Conservation (phyloP, 2,329 filamentous ascomycete genomes). For the Paramyrothecium roridum region DNA sequence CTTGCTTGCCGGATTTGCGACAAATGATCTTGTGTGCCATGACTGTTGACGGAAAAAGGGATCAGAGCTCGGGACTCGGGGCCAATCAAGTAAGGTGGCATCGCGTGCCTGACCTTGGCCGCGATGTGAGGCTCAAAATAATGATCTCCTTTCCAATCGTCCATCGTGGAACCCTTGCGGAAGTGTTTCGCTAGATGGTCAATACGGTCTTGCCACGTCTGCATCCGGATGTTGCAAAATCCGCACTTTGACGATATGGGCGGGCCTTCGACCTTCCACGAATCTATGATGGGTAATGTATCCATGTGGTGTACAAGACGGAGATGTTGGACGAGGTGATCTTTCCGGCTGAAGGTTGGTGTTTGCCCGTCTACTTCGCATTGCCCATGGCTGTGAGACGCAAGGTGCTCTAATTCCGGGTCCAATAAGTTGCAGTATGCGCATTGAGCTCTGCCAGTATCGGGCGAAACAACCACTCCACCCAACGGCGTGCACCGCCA, state of each 20-base stretch:
- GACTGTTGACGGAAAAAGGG: conserved; percentile 15
- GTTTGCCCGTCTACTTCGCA: conserved; percentile 4
- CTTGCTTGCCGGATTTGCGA: conserved; percentile 1
- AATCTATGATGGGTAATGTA: conserved; percentile 34
- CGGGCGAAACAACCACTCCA: conserved; percentile 4
- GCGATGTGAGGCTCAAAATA: conserved; percentile 14
- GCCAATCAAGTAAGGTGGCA: conserved; percentile 17
- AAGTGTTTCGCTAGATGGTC: conserved; percentile 21
- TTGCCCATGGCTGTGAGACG: conserved; percentile 5
- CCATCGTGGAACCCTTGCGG: conserved; percentile 15
- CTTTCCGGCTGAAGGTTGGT: conserved; percentile 14
- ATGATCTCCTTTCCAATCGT: conserved; percentile 19
- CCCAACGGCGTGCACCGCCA: conserved; percentile 4
- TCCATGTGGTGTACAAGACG: conserved; percentile 21
- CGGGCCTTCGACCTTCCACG: conserved; percentile 14
- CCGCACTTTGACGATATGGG: conserved; percentile 17
- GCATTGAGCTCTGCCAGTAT: conserved; percentile 8
- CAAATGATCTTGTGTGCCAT: conserved; percentile 6
- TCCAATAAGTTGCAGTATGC: conserved; percentile 10
- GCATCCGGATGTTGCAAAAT: conserved; percentile 15
- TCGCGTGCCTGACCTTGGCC: conserved; percentile 12
- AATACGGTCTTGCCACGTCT: conserved; percentile 13
- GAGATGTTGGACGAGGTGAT: conserved; percentile 20
- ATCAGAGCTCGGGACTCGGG: conserved; percentile 11
- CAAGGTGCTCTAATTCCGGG: conserved; percentile 8